Base-by-base conservation (phyloP, 2,329 filamentous ascomycete genomes). In the Beauveria sp. region DNA sequence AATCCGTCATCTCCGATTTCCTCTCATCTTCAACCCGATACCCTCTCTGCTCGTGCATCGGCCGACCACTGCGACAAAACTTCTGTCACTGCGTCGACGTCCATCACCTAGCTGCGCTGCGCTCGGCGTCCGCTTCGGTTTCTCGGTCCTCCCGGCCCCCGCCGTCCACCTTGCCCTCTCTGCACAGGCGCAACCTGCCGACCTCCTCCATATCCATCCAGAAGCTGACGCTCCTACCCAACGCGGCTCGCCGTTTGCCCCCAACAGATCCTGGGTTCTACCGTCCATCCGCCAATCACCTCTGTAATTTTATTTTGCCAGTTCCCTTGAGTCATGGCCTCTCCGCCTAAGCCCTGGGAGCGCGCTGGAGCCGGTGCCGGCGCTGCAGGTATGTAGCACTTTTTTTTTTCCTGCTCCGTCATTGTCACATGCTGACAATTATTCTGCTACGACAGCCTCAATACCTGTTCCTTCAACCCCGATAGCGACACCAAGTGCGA, bases 331-430 rank as follows among this genome's bases (percentile, higher is more conserved):
- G 63, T 41, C 65, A 86, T 86, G 81, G 84, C 84, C 65, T 97
- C 93, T 75, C 94, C 94, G 71, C 94, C 94, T 61, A 99, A 99
- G 78, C 94, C 94, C 52, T 99, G 94, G 94, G 94, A 99, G 78
- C 85, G 88, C 74, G 84, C 87, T 66, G 89, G 88, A 74, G 83
- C 87, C 66, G 89, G 88, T 75, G 83, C 84, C 64, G 80, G 80
- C 67, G 71, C 78, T 66, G 71, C 70, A 53, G 61, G 61, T 62
- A 59, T 43, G 55, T 62, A 37, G 64, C 70, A 71, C 79, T 70
- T 75, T 77, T 69, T 69, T 63, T 55, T 24, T 34, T 57, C 41
- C 43, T 54, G 56, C 30, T 47, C 54, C 30, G 54, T 67, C 46
- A 59, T 54, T 50, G 26, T 66, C 64, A 66, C 66, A 66, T 68